A percentile compares a stretch with the other conserved stretches of the same genome.
Conservation (phyloP, 139 green algal genomes). For the Desmodesmus armatus region DNA sequence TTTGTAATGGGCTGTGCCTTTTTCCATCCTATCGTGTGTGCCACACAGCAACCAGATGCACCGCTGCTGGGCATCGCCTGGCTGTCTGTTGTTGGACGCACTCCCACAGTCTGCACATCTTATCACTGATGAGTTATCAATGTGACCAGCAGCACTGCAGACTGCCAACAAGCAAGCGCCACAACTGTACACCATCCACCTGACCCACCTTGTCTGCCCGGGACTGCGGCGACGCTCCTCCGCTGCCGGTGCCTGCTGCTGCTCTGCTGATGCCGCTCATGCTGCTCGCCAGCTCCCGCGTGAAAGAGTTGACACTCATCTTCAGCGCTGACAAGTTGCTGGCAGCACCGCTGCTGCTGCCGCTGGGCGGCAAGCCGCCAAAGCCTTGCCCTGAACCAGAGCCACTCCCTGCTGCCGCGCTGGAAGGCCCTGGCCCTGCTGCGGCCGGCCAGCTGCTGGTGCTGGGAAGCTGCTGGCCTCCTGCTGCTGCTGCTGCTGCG, state of each 20-base stretch:
- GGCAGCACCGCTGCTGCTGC: not conserved
- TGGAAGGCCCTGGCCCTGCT: not conserved
- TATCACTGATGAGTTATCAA: too few species aligned
- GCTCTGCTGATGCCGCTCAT: conserved; percentile 33
- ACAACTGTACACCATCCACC: too few species aligned
- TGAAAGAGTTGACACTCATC: conserved; percentile 56
- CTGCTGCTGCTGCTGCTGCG: not conserved
- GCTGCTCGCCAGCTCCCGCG: conserved; percentile 52
- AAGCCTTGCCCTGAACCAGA: not conserved
- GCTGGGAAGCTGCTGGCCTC: too few species aligned
- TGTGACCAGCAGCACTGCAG: too few species aligned
- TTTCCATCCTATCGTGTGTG: too few species aligned
- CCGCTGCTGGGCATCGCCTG: too few species aligned
- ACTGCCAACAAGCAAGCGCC: too few species aligned
- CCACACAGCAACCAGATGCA: too few species aligned
- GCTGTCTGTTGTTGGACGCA: too few species aligned
- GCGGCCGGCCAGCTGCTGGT: conserved; percentile 6
- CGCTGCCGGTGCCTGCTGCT: not conserved
- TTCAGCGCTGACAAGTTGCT: conserved; percentile 56
- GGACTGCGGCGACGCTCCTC: too few species aligned
- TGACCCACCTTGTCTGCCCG: not conserved
- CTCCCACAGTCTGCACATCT: too few species aligned
- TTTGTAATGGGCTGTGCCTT: too few species aligned
- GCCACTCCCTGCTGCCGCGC: not conserved
- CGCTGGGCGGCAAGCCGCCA: not conserved